Conservation (phyloP, 2,329 filamentous ascomycete species). For the Calonectria pteridis region DNA sequence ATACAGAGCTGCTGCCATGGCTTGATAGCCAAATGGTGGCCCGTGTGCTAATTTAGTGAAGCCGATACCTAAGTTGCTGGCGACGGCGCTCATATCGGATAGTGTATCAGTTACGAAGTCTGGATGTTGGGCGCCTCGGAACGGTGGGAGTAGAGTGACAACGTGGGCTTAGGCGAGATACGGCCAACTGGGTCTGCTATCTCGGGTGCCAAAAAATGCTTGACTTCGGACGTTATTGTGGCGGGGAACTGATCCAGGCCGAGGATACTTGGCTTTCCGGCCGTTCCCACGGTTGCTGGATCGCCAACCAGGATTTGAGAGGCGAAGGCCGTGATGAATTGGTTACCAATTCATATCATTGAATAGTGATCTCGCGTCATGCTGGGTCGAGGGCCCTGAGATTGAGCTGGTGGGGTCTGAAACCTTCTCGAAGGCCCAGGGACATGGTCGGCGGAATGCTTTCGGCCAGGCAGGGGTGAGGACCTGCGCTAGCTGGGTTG, state of each 20-base stretch:
- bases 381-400: constrained; percentile 34
- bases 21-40: constrained; percentile 22
- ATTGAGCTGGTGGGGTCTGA: constrained; percentile 40
- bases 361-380: constrained; percentile 45
- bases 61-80: constrained; percentile 28
- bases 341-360: constrained; percentile 41
- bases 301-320: constrained; percentile 42
- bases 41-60: constrained; percentile 31
- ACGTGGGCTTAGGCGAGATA: constrained; percentile 3
- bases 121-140: constrained; percentile 1
- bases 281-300: constrained; percentile 32
- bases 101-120: constrained; percentile 17
- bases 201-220: constrained; percentile 5
- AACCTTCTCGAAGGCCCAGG: constrained; percentile 49
- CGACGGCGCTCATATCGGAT: constrained; percentile 16
- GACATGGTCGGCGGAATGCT: constrained; percentile 48
- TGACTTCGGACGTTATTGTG: constrained; percentile 10
- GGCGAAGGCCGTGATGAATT: constrained; percentile 32
- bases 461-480: constrained; percentile 36
- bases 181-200: constrained; percentile 6
- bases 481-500: constrained; percentile 35
- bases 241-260: constrained; percentile 26
- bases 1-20: not conserved
- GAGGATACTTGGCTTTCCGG: constrained; percentile 28
- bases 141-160: constrained; percentile 7